Conservation (phyloP, 2,329 filamentous ascomycete species). For the Fusarium sp. region DNA sequence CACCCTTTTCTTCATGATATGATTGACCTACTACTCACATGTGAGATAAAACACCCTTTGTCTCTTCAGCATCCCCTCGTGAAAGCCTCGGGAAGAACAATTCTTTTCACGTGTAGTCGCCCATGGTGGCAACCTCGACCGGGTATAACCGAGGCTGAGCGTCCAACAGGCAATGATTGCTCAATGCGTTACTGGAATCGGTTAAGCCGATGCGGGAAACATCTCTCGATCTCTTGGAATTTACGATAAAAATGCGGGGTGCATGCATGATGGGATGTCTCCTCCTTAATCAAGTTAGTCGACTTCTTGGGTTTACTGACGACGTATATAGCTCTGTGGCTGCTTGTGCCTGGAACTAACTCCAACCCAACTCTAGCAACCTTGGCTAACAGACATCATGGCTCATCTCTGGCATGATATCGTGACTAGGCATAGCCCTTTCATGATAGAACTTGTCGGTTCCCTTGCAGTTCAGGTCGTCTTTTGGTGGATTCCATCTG, state of each 20-base stretch:
- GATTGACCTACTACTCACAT: neutral
- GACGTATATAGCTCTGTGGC: neutral
- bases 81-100: neutral
- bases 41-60: neutral
- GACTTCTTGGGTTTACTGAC: neutral
- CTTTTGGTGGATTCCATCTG: constrained; percentile 60
- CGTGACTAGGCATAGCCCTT: neutral
- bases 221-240: neutral
- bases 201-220: neutral
- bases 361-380: neutral
- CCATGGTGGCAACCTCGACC: neutral
- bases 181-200: neutral
- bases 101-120: neutral
- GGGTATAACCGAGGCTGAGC: constrained; percentile 2
- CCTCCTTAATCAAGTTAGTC: constrained; percentile 26
- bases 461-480: constrained; percentile 54
- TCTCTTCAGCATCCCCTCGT: neutral
- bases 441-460: constrained; percentile 55
- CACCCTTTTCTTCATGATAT: neutral
- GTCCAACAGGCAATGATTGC: neutral
- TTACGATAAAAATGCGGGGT: constrained; percentile 12
- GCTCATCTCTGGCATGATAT: constrained; percentile 3
- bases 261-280: neutral
- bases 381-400: neutral
- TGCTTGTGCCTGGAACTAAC: neutral